Conservation (phyloP, 2,329 filamentous ascomycete species). For the Macroventuria anomochaeta region DNA sequence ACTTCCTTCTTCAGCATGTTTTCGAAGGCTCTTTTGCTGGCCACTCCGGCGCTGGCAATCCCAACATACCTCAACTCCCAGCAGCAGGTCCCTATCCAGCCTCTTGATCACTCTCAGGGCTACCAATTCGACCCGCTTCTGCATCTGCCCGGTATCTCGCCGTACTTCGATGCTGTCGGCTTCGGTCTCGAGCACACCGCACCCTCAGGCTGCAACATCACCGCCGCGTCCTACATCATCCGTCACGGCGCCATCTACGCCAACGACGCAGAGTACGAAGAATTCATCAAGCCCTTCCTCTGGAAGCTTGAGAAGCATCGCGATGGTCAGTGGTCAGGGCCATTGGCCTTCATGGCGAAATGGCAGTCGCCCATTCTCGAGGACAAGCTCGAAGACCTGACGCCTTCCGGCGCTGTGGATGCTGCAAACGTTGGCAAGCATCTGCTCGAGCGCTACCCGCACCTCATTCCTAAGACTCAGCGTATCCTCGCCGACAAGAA, state of each 20-base stretch:
- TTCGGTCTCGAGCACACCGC: slow-evolving; percentile 55
- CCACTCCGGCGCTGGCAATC: slow-evolving; percentile 29
- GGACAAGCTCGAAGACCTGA: slow-evolving; percentile 53
- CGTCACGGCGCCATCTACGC: slow-evolving; percentile 59
- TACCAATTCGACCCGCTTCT: slow-evolving; percentile 57
- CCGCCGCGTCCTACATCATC: slow-evolving; percentile 56
- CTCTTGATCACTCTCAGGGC: slow-evolving; percentile 37
- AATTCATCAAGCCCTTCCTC: slow-evolving; percentile 57
- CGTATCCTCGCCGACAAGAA: slow-evolving; percentile 47
- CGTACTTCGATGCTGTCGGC: slow-evolving; percentile 57
- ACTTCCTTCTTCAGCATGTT: slow-evolving; percentile 11
- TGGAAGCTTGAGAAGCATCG: slow-evolving; percentile 65
- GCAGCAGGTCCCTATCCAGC: slow-evolving; percentile 27
- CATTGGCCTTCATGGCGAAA: slow-evolving; percentile 61
- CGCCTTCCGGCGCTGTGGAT: slow-evolving; percentile 52
- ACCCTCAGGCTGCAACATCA: slow-evolving; percentile 58
- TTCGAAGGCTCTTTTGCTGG: slow-evolving; percentile 26
- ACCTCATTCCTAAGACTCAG: slow-evolving; percentile 52
- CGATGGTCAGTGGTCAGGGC: slow-evolving; percentile 57
- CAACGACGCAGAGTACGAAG: slow-evolving; percentile 59
- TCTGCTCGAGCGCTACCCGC: slow-evolving; percentile 62
- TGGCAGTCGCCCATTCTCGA: slow-evolving; percentile 64
- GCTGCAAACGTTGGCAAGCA: slow-evolving; percentile 66
- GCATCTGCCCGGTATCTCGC: slow-evolving; percentile 58
- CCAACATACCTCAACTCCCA: slow-evolving; percentile 21